phyloP scores from a whole-genome alignment of 495 filamentous ascomycete species.

The Clohesyomyces aquaticus region DNA sequence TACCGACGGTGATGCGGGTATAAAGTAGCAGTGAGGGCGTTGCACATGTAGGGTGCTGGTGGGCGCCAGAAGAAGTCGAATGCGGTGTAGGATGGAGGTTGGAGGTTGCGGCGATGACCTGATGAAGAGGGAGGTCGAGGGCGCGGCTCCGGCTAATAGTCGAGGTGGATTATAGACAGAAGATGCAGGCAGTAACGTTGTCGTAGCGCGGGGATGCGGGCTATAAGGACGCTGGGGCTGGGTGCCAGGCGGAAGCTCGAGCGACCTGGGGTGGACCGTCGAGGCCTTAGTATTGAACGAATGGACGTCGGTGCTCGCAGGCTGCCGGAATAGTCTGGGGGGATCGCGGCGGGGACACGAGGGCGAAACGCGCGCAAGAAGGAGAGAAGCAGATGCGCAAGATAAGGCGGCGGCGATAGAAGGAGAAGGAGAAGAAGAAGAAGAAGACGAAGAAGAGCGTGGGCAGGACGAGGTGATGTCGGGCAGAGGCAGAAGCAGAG shows the following conservation, averaged over 20 bases:
- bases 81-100: slow-evolving; percentile 2
- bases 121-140: not conserved
- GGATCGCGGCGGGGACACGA: not conserved
- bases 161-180: not conserved
- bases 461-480: slow-evolving; percentile 11
- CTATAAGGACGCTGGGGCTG: slow-evolving; percentile 8
- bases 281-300: not conserved
- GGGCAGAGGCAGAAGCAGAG: not conserved
- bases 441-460: too few species aligned
- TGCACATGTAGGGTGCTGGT: slow-evolving; percentile 49
- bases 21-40: slow-evolving; percentile 51
- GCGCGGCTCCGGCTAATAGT: slow-evolving; percentile 9
- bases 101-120: not conserved
- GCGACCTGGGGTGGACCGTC: slow-evolving; percentile 7
- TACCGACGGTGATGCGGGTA: slow-evolving; percentile 56
- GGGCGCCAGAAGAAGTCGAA: not conserved
- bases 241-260: slow-evolving; percentile 17
- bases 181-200: slow-evolving; percentile 20
- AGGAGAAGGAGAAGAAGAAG: slow-evolving; percentile 11
- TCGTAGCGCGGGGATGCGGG: slow-evolving; percentile 7
- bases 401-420: slow-evolving; percentile 1
- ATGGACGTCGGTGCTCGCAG: slow-evolving; percentile 11
- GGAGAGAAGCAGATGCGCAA: slow-evolving; percentile 11
- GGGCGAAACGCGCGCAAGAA: slow-evolving; percentile 2
- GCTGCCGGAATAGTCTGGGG: not conserved